Evolutionary conservation across 2,329 filamentous ascomycete species (phyloP), one percentile per base, ranked within the genome.

Genomic region (Colletotrichum eleusines): DNA sequence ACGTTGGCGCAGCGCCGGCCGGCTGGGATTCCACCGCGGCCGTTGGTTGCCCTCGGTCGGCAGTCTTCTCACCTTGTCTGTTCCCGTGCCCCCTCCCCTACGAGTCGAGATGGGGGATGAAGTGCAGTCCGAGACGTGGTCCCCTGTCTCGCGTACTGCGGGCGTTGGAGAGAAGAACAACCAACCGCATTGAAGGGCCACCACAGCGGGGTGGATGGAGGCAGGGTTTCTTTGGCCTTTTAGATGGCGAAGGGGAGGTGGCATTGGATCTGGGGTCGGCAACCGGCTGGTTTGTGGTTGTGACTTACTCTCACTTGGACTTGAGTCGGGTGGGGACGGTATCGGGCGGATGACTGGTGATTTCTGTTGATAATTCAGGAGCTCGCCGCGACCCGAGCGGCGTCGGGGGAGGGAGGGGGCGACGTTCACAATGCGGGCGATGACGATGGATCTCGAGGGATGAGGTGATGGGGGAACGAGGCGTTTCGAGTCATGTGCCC

Each of bases 401-500:
- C 38, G 31, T 3, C 5, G 12, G 42, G 18, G 42, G n/a, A n/a
- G n/a, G n/a, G n/a, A n/a, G n/a, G n/a, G n/a, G n/a, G n/a, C n/a
- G n/a, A 12, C 12, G 20, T 23, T 35, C 20, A 8, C 18, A 20
- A 35, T 23, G 53, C 8, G 7, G 11, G 16, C 33, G 33, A 40
- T 57, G 33, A 40, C 33, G 53, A 38, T 38, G 31, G 28, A 54
- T 33, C 28, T 31, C 9, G 31, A 26, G 33, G n/a, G 12, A 26
- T 18, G 53, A 57, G 33, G 33, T 26, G 53, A 40, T 26, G 12
- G 16, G 33, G n/a, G 33, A 57, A 11, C n/a, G 33, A 57, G 14
- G 53, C n/a, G 33, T 7, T 18, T 57, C 33, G n/a, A 57, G 53
- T 57, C 53, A 57, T 12, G 53, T 57, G 53, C 53, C 12, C 12